phyloP scores from a whole-genome alignment of 306 rosid genomes.

The Carpinus viminea region DNA sequence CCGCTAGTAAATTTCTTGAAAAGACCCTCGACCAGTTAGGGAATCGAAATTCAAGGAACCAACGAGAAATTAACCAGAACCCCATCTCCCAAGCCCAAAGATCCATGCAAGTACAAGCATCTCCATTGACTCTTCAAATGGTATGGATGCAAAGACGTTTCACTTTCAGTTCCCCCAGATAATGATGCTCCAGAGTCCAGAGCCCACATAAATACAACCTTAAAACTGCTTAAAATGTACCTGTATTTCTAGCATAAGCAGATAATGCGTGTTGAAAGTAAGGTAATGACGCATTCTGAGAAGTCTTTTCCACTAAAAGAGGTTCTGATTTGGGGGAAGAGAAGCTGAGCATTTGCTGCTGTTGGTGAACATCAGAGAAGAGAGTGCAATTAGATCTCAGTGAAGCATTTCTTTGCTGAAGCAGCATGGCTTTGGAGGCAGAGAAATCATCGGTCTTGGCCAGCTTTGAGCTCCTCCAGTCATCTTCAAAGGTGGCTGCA shows the following conservation, averaged over 20 bases:
- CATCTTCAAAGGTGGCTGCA: slow-evolving; percentile 42
- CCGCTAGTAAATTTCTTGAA: slow-evolving; percentile 50
- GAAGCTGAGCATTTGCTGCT: slow-evolving; percentile 74
- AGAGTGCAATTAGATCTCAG: slow-evolving; percentile 59
- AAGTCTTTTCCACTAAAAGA: slow-evolving; percentile 30
- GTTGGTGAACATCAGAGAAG: slow-evolving; percentile 47
- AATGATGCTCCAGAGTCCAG: background rate
- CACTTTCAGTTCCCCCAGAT: slow-evolving; percentile 15
- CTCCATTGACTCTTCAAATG: background rate
- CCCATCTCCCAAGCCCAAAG: slow-evolving; percentile 3
- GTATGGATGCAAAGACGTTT: background rate
- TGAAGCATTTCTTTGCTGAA: slow-evolving; percentile 38
- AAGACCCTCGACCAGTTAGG: slow-evolving; percentile 54
- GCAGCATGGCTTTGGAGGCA: slow-evolving; percentile 45
- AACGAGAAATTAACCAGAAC: slow-evolving; percentile 6
- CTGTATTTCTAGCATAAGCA: slow-evolving; percentile 57
- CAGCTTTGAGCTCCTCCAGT: slow-evolving; percentile 54
- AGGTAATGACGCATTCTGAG: slow-evolving; percentile 39
- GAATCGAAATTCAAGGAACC: slow-evolving; percentile 39
- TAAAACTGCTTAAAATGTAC: slow-evolving; percentile 29
- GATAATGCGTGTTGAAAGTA: slow-evolving; percentile 33
- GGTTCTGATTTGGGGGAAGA: slow-evolving; percentile 68
- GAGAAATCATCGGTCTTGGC: slow-evolving; percentile 48
- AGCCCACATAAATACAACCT: slow-evolving; percentile 2
- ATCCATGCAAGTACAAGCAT: slow-evolving; percentile 25